phyloP scores from a whole-genome alignment of 768 basidiomycete genomes.

The Pleurotus salmoneostramineus region DNA sequence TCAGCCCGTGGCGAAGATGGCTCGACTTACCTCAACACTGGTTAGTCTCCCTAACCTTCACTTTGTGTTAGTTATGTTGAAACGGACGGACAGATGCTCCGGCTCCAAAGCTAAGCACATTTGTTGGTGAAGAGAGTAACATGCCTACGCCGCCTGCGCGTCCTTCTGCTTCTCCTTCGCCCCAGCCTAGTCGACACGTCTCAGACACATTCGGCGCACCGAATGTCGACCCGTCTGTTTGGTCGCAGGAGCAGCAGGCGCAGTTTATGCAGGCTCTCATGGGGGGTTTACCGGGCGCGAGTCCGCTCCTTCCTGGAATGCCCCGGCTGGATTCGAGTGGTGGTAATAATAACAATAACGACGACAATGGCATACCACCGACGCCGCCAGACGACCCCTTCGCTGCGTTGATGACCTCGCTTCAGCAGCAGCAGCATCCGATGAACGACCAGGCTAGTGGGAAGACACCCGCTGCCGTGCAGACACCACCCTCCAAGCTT shows the following conservation, averaged over 20 bases:
- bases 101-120: slow-evolving; percentile 18
- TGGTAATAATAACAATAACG: slow-evolving; percentile 24
- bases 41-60: slow-evolving; percentile 27
- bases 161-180: slow-evolving; percentile 25
- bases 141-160: slow-evolving; percentile 33
- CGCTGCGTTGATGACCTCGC: slow-evolving; percentile 34
- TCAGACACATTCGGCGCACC: slow-evolving; percentile 18
- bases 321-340: neutral
- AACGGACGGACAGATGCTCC: neutral
- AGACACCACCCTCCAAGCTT: slow-evolving; percentile 33
- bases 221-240: slow-evolving; percentile 51
- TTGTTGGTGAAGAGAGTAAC: slow-evolving; percentile 43
- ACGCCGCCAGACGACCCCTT: slow-evolving; percentile 31
- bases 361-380: slow-evolving; percentile 17
- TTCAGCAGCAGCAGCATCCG: slow-evolving; percentile 11
- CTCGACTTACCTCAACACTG: slow-evolving; percentile 47
- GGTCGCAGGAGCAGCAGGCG: slow-evolving; percentile 66
- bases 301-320: slow-evolving; percentile 12
- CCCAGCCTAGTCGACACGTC: slow-evolving; percentile 13
- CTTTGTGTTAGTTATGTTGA: neutral
- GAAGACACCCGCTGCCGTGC: slow-evolving; percentile 19
- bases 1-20: slow-evolving; percentile 69
- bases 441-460: slow-evolving; percentile 13
- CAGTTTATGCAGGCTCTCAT: slow-evolving; percentile 69
- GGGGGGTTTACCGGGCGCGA: slow-evolving; percentile 16